A percentile compares a stretch with the other conserved stretches of the same genome.
These are phyloP conservation scores for Leccinum subrobustum DNA, from an alignment of 1,284 basidiomycete genomes.

Conservation along the genomic window DNA sequence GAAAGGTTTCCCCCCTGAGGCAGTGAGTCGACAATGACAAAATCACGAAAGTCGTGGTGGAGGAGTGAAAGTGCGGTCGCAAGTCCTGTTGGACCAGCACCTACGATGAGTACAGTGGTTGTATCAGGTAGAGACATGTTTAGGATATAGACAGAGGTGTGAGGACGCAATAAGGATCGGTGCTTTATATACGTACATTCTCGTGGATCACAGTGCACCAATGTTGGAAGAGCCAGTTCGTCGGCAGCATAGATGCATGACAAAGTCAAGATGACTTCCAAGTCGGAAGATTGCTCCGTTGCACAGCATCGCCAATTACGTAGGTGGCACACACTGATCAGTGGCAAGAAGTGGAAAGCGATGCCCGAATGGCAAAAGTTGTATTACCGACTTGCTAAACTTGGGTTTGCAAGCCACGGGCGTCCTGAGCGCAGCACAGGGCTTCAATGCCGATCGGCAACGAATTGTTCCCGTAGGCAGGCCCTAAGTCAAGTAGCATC, in stretches of 20 bases:
- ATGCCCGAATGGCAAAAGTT: not conserved
- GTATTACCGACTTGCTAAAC: not conserved
- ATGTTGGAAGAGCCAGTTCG: not conserved
- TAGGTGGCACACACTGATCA: not conserved
- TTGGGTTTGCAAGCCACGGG: not conserved
- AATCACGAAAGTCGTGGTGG: conserved; percentile 40
- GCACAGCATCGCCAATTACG: not conserved
- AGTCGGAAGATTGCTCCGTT: not conserved
- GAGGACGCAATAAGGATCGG: not conserved
- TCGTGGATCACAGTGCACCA: not conserved
- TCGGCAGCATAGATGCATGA: not conserved
- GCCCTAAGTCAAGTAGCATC: no score
- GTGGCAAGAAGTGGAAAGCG: not conserved
- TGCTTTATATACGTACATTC: not conserved
- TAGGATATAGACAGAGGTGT: conserved; percentile 23
- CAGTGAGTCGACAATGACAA: conserved; percentile 18
- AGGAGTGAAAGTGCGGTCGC: conserved; percentile 25
- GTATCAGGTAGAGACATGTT: conserved; percentile 9
- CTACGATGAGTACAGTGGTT: not conserved
- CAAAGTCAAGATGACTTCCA: not conserved
- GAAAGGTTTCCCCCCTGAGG: not conserved
- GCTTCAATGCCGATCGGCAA: no score
- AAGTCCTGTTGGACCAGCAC: conserved; percentile 31
- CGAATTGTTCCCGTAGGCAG: no score
- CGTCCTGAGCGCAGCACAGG: no score